Conservation (phyloP, 2,329 filamentous ascomycete species). For the Thelonectria olida region DNA sequence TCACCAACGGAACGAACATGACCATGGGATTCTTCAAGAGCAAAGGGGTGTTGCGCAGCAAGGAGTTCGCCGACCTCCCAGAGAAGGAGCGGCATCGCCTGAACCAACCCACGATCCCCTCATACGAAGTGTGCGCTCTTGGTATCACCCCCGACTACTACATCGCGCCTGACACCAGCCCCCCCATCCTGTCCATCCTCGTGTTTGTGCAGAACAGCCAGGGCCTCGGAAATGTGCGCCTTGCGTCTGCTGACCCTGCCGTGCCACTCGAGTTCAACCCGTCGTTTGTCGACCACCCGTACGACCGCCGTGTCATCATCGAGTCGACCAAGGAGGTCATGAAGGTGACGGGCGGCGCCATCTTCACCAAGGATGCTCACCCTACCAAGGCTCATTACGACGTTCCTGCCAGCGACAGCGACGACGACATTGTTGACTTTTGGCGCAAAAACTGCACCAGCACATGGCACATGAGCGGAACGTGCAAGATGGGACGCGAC, state of each 20-base stretch:
- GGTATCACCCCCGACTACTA: constrained; percentile 28
- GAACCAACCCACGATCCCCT: constrained; percentile 19
- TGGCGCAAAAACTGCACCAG: constrained; percentile 26
- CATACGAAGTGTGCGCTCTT: constrained; percentile 19
- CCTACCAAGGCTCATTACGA: constrained; percentile 17
- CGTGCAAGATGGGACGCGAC: constrained; percentile 19
- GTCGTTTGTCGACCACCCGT: constrained; percentile 22
- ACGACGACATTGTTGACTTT: constrained; percentile 28
- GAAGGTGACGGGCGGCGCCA: constrained; percentile 13
- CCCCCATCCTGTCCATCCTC: constrained; percentile 20
- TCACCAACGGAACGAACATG: constrained; percentile 24
- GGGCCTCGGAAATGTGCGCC: constrained; percentile 15
- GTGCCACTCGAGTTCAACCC: constrained; percentile 22
- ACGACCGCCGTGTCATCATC: constrained; percentile 25
- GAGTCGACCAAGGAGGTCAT: constrained; percentile 26
- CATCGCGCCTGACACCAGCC: constrained; percentile 16
- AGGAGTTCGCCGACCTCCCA: constrained; percentile 18
- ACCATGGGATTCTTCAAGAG: constrained; percentile 32
- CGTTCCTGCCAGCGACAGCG: constrained; percentile 19
- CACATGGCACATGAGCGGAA: constrained; percentile 32
- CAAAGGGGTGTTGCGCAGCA: constrained; percentile 9
- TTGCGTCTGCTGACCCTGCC: constrained; percentile 18
- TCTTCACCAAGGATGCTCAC: constrained; percentile 22
- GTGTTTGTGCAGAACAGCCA: constrained; percentile 28
- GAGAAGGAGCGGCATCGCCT: constrained; percentile 8